Evolutionary conservation across 768 basidiomycete genomes (phyloP).

Genomic region (Leucocoprinus birnbaumii): DNA sequence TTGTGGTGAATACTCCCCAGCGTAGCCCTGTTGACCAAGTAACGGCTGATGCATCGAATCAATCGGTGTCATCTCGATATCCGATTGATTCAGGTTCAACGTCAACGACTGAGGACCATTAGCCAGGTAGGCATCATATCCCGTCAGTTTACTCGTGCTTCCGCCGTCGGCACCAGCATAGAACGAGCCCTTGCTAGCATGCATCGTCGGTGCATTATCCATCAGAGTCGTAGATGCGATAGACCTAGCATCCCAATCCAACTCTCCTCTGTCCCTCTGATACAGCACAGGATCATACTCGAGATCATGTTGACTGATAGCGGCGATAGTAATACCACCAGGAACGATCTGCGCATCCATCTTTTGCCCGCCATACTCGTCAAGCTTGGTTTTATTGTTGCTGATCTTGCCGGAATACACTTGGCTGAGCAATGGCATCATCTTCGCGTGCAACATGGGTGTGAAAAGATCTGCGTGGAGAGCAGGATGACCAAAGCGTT

Average conservation of each 20-base stretch:
- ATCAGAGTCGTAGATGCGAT: conserved; percentile 60
- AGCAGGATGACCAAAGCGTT: conserved; percentile 94
- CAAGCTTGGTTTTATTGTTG: conserved; percentile 58
- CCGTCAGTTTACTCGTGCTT: conserved; percentile 27
- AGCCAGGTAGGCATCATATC: conserved; percentile 58
- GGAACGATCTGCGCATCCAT: conserved; percentile 73
- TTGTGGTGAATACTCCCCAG: conserved; percentile 30
- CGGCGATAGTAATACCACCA: conserved; percentile 82
- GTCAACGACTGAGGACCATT: conserved; percentile 35
- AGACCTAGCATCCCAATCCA: conserved; percentile 86
- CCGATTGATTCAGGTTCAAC: conserved; percentile 16
- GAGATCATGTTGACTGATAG: conserved; percentile 74
- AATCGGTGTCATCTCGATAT: conserved; percentile 55
- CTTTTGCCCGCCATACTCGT: conserved; percentile 77
- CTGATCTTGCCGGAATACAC: conserved; percentile 76
- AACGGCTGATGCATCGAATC: conserved; percentile 63
- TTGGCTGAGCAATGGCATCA: conserved; percentile 74
- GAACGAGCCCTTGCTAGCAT: conserved; percentile 39
- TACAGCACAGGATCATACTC: conserved; percentile 83
- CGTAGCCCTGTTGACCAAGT: conserved; percentile 26
- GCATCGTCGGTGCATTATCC: conserved; percentile 39
- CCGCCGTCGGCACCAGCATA: conserved; percentile 32
- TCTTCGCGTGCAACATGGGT: conserved; percentile 82
- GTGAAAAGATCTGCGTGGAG: conserved; percentile 85
- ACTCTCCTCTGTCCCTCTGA: conserved; percentile 76